These are phyloP conservation scores for Leccinum uliginosum DNA, from an alignment of 768 basidiomycete species.

Conservation along the genomic window DNA sequence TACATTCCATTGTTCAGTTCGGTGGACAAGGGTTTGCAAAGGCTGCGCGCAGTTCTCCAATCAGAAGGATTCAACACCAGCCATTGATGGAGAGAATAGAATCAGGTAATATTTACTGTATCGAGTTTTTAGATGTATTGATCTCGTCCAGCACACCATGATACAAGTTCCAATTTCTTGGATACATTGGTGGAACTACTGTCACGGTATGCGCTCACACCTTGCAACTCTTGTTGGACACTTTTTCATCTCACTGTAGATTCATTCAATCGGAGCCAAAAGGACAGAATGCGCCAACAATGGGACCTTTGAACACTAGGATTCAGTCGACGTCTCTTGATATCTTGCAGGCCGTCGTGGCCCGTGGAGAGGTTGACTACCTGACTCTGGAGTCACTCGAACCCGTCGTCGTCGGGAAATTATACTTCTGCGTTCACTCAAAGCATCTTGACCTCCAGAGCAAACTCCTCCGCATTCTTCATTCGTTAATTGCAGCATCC, in stretches of 20 bases:
- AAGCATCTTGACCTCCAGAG: constrained; percentile 81
- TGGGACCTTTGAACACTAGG: constrained; percentile 56
- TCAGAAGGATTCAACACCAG: constrained; percentile 62
- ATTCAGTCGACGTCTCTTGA: constrained; percentile 79
- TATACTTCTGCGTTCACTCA: constrained; percentile 69
- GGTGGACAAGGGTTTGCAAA: constrained; percentile 88
- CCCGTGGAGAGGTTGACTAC: constrained; percentile 74
- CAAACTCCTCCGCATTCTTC: constrained; percentile 87
- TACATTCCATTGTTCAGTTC: constrained; percentile 75
- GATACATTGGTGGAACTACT: constrained; percentile 73
- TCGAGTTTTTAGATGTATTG: constrained; percentile 2
- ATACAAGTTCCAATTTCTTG: constrained; percentile 64
- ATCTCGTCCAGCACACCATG: constrained; percentile 30
- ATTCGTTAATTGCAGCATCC: constrained; percentile 74
- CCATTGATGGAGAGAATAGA: constrained; percentile 61
- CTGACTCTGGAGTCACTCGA: constrained; percentile 61
- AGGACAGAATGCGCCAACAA: constrained; percentile 38
- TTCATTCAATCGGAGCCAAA: constrained; percentile 78
- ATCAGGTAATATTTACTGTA: constrained; percentile 39
- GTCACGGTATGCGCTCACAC: constrained; percentile 61
- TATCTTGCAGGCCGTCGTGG: constrained; percentile 74
- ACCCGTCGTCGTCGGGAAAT: constrained; percentile 64
- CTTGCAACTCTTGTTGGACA: not conserved
- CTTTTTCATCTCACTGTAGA: constrained; percentile 35
- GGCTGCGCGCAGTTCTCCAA: constrained; percentile 56